Conservation (phyloP, 2,329 filamentous ascomycete genomes). For the Nemania sp. region DNA sequence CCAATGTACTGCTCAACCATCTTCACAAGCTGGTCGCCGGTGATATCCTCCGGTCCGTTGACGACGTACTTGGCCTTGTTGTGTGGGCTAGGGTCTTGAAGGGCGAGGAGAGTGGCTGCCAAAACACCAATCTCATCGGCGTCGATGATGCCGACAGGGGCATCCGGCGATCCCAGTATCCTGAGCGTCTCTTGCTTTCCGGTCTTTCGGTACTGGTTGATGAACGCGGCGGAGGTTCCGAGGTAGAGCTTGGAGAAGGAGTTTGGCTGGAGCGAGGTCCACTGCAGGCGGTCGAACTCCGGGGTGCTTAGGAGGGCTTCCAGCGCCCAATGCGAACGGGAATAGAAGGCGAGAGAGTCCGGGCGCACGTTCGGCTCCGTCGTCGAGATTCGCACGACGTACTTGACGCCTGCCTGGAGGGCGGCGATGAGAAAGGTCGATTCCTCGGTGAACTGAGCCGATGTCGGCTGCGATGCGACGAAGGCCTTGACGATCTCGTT, state of each 20-base stretch:
- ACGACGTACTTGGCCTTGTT: constrained; percentile 19
- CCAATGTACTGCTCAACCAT: constrained; percentile 21
- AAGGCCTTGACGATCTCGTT: constrained; percentile 19
- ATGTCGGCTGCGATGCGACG: not conserved
- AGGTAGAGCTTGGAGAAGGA: constrained; percentile 4
- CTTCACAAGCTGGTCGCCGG: constrained; percentile 11
- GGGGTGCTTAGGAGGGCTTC: constrained; percentile 16
- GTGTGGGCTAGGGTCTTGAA: constrained; percentile 12
- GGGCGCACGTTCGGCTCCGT: constrained; percentile 11
- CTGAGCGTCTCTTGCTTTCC: constrained; percentile 16
- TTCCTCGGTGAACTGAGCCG: constrained; percentile 18
- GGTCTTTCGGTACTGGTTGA: constrained; percentile 17
- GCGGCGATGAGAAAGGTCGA: constrained; percentile 16
- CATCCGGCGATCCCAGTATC: constrained; percentile 1
- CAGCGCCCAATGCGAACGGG: constrained; percentile 18
- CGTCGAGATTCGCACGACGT: constrained; percentile 22
- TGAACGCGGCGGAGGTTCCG: not conserved
- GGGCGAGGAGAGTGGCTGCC: constrained; percentile 10
- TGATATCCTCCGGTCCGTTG: constrained; percentile 17
- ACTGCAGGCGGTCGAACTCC: constrained; percentile 16
- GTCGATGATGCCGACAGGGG: constrained; percentile 14
- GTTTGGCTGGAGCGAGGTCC: constrained; percentile 22
- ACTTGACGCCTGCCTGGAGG: constrained; percentile 16
- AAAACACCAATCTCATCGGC: constrained; percentile 8
- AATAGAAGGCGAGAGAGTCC: constrained; percentile 6